Conservation (phyloP, 805 yeast genomes). For the Starmerella etchellsii region DNA sequence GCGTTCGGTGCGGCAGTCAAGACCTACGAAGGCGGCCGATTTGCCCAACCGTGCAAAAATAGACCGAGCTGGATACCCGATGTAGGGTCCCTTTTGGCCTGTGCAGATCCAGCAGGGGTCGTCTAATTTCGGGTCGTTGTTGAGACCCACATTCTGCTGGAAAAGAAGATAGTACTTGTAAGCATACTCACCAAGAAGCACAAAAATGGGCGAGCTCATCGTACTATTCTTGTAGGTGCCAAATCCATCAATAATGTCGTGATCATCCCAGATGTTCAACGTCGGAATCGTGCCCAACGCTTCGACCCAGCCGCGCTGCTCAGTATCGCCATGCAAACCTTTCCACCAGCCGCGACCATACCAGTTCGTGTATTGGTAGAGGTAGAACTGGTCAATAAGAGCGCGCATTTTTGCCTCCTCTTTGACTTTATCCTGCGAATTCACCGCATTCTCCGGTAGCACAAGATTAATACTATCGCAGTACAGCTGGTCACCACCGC, state of each 20-base stretch:
- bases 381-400: constrained; percentile 54
- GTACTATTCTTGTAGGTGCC: constrained; percentile 74
- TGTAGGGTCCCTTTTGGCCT: constrained; percentile 48
- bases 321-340: constrained; percentile 52
- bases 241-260: constrained; percentile 91
- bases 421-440: constrained; percentile 42
- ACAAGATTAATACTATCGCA: constrained; percentile 64
- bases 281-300: constrained; percentile 77
- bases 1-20: constrained; percentile 92
- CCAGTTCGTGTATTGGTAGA: constrained; percentile 71
- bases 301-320: constrained; percentile 54
- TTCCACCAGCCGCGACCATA: constrained; percentile 81
- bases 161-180: constrained; percentile 79
- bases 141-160: constrained; percentile 65
- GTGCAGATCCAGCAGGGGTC: constrained; percentile 56
- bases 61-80: constrained; percentile 54
- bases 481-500: constrained; percentile 95
- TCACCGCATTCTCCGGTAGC: constrained; percentile 22
- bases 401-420: constrained; percentile 30
- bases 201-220: constrained; percentile 58
- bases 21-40: constrained; percentile 56
- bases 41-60: constrained; percentile 62
- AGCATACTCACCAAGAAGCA: constrained; percentile 63
- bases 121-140: constrained; percentile 30
- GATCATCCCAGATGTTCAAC: constrained; percentile 83